Percentiles rank a stretch among this genome's conserved stretches.
Conservation (phyloP, 2,329 filamentous ascomycete genomes). For the Diaporthe australafricana region DNA sequence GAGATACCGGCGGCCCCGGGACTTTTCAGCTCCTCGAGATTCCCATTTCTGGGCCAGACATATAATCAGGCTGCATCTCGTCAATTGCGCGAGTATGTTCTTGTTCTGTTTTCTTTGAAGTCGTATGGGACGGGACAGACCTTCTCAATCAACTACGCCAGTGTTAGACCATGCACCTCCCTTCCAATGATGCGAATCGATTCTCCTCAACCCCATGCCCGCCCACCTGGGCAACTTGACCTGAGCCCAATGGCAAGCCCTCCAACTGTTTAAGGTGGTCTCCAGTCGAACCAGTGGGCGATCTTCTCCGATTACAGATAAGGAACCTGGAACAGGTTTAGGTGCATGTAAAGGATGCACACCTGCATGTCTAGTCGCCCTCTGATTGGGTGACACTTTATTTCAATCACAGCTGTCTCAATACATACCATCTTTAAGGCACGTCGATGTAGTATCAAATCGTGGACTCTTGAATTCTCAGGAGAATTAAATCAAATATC, state of each 20-base stretch:
- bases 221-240: too few species aligned
- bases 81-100: background rate
- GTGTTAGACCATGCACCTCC: too few species aligned
- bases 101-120: too few species aligned
- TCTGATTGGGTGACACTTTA: background rate
- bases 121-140: too few species aligned
- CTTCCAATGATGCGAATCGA: too few species aligned
- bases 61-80: background rate
- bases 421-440: background rate
- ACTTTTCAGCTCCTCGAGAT: background rate
- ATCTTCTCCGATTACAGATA: background rate
- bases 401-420: slow-evolving; percentile 2
- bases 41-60: background rate
- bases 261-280: background rate
- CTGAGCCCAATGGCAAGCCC: background rate
- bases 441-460: background rate
- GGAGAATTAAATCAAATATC: background rate
- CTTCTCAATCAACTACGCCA: too few species aligned
- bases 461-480: background rate
- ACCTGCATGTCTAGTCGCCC: background rate
- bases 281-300: background rate
- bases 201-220: background rate
- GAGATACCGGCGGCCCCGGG: background rate
- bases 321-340: background rate
- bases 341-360: slow-evolving; percentile 2